phyloP scores from a whole-genome alignment of 768 basidiomycete species.

The Rhizopogon vesiculosus region DNA sequence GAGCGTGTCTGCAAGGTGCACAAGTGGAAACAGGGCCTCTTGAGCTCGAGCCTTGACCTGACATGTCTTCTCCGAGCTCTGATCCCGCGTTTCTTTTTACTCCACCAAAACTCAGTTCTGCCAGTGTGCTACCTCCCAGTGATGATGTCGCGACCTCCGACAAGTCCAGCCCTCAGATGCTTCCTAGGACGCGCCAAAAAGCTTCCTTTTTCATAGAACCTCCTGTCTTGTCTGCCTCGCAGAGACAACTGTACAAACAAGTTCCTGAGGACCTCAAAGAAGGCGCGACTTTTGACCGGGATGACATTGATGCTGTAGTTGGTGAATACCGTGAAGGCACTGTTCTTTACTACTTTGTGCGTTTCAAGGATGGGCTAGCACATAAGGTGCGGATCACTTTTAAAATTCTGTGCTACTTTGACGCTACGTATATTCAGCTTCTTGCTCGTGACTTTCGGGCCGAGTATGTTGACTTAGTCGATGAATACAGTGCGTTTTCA shows the following conservation, averaged over 20 bases:
- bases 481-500: conserved; percentile 48
- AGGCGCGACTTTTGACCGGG: conserved; percentile 24
- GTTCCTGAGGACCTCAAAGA: conserved; percentile 29
- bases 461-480: conserved; percentile 41
- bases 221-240: conserved; percentile 32
- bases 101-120: conserved; percentile 10
- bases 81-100: conserved; percentile 14
- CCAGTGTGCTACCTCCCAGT: conserved; percentile 5
- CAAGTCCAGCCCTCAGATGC: not conserved
- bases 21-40: not conserved
- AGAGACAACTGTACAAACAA: conserved; percentile 39
- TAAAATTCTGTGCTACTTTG: not conserved
- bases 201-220: conserved; percentile 29
- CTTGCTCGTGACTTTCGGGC: conserved; percentile 33
- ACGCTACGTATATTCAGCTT: conserved; percentile 32
- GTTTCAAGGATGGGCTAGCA: conserved; percentile 50
- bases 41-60: not conserved
- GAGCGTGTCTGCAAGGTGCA: conserved; percentile 14
- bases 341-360: conserved; percentile 56
- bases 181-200: conserved; percentile 11
- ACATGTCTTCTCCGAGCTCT: conserved; percentile 12
- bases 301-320: conserved; percentile 44
- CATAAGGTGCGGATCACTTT: conserved; percentile 41
- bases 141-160: conserved; percentile 4
- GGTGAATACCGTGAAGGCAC: conserved; percentile 45